Evolutionary conservation across 441 rosid genomes (phyloP), one percentile per base, ranked within the genome.

Genomic region (Mallotus repandus): DNA sequence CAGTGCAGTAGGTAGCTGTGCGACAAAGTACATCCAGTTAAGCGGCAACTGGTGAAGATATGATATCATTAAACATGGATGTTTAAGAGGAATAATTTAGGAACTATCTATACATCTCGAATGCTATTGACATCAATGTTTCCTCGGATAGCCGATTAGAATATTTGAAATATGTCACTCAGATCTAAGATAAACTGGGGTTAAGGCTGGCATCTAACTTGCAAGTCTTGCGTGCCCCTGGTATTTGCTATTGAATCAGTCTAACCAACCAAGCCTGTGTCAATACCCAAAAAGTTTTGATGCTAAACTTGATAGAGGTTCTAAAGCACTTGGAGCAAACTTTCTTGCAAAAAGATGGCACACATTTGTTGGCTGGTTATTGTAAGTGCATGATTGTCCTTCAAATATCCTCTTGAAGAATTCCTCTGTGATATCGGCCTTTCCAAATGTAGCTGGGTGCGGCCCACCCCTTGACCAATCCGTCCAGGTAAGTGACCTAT

Each of bases 381-480:
- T 93, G 76, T 88, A 91, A 62, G 79, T 48, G 81, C 99, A 95
- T 0, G 73, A 15, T 35, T 81, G 72, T 69, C 84, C 77, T 55
- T 76, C 82, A 7, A 84, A 81, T 57, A 83, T 82, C 69, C 68
- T 85, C 80, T 77, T 84, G 76, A 95, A 86, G 66, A 89, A 89
- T 22, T 62, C 81, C 69, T 84, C 84, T 0, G 76, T 87, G 46
- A 93, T 74, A 69, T 95, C 97, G 18, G 70, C 73, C 66, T 81
- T 82, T 5, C 92, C 88, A 68, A 81, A 95, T 2, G 91, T 88
- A 57, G 93, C 95, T 1, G 99, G 99, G 77, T 91, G 97, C 63
- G 99, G 91, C 3, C 99, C 97, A 0, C 98, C 98, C 57, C 95
- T 84, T 0, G 97, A 90, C 98, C 99, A 93, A 77, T 95, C 99